These are phyloP conservation scores for Clavaria fumosa DNA, from an alignment of 768 basidiomycete species.

Conservation along the genomic window DNA sequence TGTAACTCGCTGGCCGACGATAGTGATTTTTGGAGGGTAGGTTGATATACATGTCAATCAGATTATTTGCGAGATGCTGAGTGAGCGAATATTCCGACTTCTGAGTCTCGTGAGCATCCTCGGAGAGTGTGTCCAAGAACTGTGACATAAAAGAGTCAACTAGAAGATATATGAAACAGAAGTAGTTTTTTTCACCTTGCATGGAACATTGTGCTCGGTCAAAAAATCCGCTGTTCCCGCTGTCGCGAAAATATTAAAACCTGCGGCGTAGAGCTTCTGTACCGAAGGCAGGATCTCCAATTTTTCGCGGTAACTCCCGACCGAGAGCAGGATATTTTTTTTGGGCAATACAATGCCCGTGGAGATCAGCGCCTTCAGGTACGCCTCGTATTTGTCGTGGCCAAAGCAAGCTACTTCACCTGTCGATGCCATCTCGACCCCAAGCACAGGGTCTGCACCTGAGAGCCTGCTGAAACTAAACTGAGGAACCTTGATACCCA, in stretches of 20 bases:
- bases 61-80: conserved; percentile 89
- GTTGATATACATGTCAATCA: conserved; percentile 99
- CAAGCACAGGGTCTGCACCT: conserved; percentile 93
- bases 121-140: conserved; percentile 83
- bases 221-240: conserved; percentile 96
- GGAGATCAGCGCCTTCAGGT: conserved; percentile 91
- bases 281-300: conserved; percentile 89
- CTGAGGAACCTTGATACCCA: conserved; percentile 99
- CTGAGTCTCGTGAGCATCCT: conserved; percentile 57
- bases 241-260: conserved; percentile 94
- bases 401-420: conserved; percentile 99
- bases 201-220: conserved; percentile 89
- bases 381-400: conserved; percentile 94
- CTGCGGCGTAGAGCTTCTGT: conserved; percentile 84
- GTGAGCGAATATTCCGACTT: conserved; percentile 97
- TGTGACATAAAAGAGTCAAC: conserved; percentile 15
- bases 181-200: conserved; percentile 74
- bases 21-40: conserved; percentile 96
- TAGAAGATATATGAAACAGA: too few relatives aligned
- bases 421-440: conserved; percentile 99
- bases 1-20: conserved; percentile 91
- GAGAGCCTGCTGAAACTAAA: conserved; percentile 96
- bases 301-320: conserved; percentile 96
- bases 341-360: conserved; percentile 90
- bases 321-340: conserved; percentile 94